Percentiles rank a stretch among this genome's conserved stretches.
phyloP scores from a whole-genome alignment of 108 stramenopile species.

The Craspedostauros australis region DNA sequence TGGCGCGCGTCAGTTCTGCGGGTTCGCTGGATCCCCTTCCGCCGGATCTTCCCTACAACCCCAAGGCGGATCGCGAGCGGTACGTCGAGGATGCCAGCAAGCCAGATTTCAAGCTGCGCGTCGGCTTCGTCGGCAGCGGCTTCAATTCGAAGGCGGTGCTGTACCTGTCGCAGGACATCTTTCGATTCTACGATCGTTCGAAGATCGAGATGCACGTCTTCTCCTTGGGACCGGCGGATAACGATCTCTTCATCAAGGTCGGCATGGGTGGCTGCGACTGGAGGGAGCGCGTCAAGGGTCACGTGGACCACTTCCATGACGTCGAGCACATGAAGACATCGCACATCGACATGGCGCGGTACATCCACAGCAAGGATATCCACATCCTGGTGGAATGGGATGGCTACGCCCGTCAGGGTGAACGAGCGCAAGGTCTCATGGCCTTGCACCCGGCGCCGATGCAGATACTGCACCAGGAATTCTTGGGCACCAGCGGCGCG shows the following conservation, averaged over 20 bases:
- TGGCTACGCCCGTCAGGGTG: conserved; percentile 79
- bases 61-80: conserved; percentile 26
- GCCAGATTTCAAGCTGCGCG: conserved; percentile 30
- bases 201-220: conserved; percentile 79
- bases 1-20: conserved; percentile 35
- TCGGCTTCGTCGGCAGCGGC: conserved; percentile 72
- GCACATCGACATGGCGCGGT: conserved; percentile 68
- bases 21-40: conserved; percentile 41
- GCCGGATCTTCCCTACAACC: conserved; percentile 55
- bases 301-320: conserved; percentile 78
- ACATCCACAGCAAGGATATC: conserved; percentile 61
- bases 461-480: conserved; percentile 84
- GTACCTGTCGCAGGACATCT: conserved; percentile 81
- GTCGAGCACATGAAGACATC: conserved; percentile 37
- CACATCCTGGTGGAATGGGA: conserved; percentile 85
- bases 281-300: conserved; percentile 61
- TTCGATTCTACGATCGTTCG: conserved; percentile 72
- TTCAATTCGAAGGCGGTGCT: conserved; percentile 85
- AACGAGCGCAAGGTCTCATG: conserved; percentile 74
- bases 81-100: conserved; percentile 29
- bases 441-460: conserved; percentile 70
- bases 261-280: conserved; percentile 85
- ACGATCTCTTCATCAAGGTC: conserved; percentile 53
- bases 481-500: conserved; percentile 74
- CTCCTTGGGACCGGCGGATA: conserved; percentile 62